Evolutionary conservation across 1,284 basidiomycete genomes (phyloP), one percentile per base, ranked within the genome.

Genomic region (Bondarzewia mesenterica): DNA sequence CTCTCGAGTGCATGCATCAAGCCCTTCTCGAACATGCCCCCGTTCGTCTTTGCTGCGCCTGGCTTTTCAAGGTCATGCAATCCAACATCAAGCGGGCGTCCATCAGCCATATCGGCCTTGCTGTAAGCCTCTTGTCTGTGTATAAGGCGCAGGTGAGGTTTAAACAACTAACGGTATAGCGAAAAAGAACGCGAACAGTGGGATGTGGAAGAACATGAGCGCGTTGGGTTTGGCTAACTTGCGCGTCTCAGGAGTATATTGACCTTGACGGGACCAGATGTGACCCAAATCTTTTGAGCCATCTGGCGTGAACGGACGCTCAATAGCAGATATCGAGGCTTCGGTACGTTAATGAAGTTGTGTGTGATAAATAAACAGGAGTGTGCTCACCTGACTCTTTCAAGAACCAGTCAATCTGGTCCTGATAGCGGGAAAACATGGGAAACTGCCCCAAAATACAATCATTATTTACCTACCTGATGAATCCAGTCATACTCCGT

Each of bases 121-220:
- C 60, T 57, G 56, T 80, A 85, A 5, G 82, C 71, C 61, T 88
- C 85, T 55, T 76, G 74, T 48, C 82, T 83, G 51, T 3, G 22
- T 27, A 23, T 44, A 52, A 26, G 42, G 38, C 40, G n/a, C n/a
- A n/a, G n/a, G n/a, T n/a, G n/a, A n/a, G n/a, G n/a, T 4, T n/a
- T 46, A 39, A 29, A 22, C 35, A 20, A 36, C 39, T n/a, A 25
- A 32, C 6, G 29, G 44, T 49, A 56, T 51, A 12, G 52, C 49
- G 1, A 47, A 44, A 37, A 53, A 62, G 8, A 55, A 42, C 42
- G 79, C 88, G n/a, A 64, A 90, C 73, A 95, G 60, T 39, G 93
- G 93, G 47, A 96, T 95, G 59, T 96, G 93, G 80, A 94, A 95
- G 70, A 93, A 95, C 85, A 92, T 89, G 57, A 94, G 65, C 0